Evolutionary conservation across 192 early-diverging fungal species (phyloP).

Genomic region (Diversispora eburnea): DNA sequence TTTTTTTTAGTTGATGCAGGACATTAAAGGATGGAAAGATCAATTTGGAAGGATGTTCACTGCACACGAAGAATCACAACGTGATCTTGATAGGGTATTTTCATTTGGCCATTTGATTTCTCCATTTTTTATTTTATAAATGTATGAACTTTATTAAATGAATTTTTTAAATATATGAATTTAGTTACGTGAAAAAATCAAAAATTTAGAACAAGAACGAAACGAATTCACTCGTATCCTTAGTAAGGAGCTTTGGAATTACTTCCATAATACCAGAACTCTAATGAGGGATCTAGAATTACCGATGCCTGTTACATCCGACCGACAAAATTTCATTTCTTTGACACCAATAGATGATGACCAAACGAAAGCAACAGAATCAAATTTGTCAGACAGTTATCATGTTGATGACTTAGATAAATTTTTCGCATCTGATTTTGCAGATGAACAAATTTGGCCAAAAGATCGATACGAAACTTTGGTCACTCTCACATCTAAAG

Average conservation of each 20-base stretch:
- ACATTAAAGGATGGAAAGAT: constrained; percentile 1
- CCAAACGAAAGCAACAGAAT: neutral
- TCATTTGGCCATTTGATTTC: neutral
- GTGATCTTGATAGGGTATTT: neutral
- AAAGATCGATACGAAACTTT: constrained; percentile 17
- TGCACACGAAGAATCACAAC: neutral
- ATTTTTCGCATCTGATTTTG: constrained; percentile 26
- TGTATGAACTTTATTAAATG: neutral
- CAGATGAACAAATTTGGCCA: constrained; percentile 12
- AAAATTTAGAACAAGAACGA: constrained; percentile 1
- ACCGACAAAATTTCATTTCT: neutral
- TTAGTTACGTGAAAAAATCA: neutral
- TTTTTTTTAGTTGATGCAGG: neutral
- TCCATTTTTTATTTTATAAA: neutral
- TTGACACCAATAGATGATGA: neutral
- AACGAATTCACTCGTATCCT: neutral
- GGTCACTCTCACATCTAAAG: neutral
- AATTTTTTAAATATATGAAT: neutral
- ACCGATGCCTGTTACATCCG: neutral
- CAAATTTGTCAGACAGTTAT: constrained; percentile 5
- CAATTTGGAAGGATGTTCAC: neutral
- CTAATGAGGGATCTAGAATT: constrained; percentile 12
- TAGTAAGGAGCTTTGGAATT: constrained; percentile 14
- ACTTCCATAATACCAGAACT: neutral
- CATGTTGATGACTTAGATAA: constrained; percentile 25